Conservation (phyloP, 2,329 filamentous ascomycete genomes). For the Raffaelea albimanens region DNA sequence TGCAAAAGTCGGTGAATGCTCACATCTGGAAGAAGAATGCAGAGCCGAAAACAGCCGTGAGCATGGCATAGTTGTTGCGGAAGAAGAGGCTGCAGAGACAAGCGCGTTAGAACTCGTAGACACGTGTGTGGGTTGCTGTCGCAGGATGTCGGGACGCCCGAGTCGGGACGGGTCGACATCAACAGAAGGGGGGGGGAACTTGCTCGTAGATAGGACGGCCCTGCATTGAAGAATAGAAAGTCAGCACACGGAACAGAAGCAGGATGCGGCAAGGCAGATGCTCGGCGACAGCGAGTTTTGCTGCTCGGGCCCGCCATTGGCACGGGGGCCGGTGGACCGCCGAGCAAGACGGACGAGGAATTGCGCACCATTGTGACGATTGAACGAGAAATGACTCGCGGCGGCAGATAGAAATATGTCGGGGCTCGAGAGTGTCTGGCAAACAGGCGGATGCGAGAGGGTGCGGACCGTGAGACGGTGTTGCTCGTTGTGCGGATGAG, state of each 20-base stretch:
- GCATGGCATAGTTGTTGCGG: conserved; percentile 79
- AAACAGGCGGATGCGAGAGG: not conserved
- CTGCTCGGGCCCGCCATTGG: too few relatives aligned
- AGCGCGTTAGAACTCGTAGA: conserved; percentile 4
- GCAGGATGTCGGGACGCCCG: too few relatives aligned
- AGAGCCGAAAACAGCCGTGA: conserved; percentile 73
- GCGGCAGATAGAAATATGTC: not conserved
- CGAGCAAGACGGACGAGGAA: conserved; percentile 9
- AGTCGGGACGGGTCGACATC: not conserved
- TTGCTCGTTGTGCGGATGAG: not conserved
- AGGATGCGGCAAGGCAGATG: conserved; percentile 2
- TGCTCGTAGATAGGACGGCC: conserved; percentile 49
- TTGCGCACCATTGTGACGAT: conserved; percentile 12
- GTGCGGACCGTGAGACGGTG: not conserved
- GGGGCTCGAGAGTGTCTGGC: not conserved
- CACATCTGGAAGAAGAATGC: conserved; percentile 95
- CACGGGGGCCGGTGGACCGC: conserved; percentile 3
- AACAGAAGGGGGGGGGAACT: conserved; percentile 20
- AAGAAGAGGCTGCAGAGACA: conserved; percentile 58
- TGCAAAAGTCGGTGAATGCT: conserved; percentile 23
- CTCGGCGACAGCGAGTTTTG: conserved; percentile 43
- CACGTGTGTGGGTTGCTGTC: not conserved
- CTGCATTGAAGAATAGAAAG: conserved; percentile 21
- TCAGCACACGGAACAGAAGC: conserved; percentile 17
- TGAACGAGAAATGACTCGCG: conserved; percentile 2